Conservation (phyloP, 2,329 filamentous ascomycete genomes). For the Aspergillus novoparasiticus region DNA sequence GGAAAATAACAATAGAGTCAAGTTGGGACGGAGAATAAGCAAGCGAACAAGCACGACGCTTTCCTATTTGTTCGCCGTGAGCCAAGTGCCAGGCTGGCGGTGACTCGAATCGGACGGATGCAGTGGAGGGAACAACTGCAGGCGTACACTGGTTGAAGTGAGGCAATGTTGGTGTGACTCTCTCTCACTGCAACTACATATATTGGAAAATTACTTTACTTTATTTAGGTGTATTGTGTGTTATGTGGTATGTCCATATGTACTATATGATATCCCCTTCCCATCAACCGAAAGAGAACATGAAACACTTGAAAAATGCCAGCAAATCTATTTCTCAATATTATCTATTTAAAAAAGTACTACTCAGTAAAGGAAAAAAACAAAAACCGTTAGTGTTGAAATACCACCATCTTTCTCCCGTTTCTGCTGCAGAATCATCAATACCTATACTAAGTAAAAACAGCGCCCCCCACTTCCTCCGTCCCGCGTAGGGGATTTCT, state of each 20-base stretch:
- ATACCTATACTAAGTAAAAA: not conserved
- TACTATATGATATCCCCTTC: not conserved
- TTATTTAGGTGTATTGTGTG: not conserved
- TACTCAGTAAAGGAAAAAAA: too few species aligned
- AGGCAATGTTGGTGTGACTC: slow-evolving; percentile 6
- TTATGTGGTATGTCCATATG: not conserved
- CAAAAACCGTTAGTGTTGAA: not conserved
- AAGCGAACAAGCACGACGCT: not conserved
- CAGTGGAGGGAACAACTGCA: slow-evolving; percentile 18
- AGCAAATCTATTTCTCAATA: too few species aligned
- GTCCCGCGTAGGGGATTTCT: not conserved
- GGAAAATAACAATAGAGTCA: slow-evolving; percentile 6
- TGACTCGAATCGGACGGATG: slow-evolving; percentile 36
- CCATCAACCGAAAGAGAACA: too few species aligned
- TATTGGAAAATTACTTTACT: not conserved
- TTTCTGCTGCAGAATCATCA: not conserved
- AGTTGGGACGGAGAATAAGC: slow-evolving; percentile 7
- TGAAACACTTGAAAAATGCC: too few species aligned
- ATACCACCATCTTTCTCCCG: not conserved
- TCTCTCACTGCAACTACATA: not conserved
- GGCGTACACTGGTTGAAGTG: not conserved
- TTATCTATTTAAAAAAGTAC: too few species aligned
- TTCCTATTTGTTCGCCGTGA: not conserved
- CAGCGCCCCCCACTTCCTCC: not conserved
- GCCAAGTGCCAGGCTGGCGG: slow-evolving; percentile 19